phyloP scores from a whole-genome alignment of 345 rosid genomes.

The Garcia nutans region DNA sequence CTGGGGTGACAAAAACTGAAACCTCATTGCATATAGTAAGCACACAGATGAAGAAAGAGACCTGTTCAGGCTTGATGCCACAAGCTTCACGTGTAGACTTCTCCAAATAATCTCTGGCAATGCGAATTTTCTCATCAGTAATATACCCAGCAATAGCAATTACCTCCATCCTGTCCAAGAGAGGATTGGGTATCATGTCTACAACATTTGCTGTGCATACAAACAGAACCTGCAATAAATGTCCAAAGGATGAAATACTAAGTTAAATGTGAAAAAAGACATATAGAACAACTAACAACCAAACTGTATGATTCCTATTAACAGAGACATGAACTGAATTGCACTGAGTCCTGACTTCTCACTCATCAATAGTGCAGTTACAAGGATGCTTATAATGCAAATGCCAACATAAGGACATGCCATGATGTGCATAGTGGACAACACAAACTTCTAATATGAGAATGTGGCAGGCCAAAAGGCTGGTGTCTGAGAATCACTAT shows the following conservation, averaged over 20 bases:
- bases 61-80: slow-evolving; percentile 94
- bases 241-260: slow-evolving; percentile 16
- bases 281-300: not conserved
- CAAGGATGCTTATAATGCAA: slow-evolving; percentile 1
- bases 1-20: not conserved
- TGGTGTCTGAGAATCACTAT: slow-evolving; percentile 13
- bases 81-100: slow-evolving; percentile 82
- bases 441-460: not conserved
- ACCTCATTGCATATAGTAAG: not conserved
- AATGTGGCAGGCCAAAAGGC: not conserved
- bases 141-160: slow-evolving; percentile 96
- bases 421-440: not conserved
- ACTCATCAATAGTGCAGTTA: not conserved
- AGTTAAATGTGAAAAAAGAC: not conserved
- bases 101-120: slow-evolving; percentile 96
- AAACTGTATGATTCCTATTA: not conserved
- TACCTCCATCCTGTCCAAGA: slow-evolving; percentile 98
- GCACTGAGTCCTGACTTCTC: not conserved
- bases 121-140: slow-evolving; percentile 97
- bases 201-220: slow-evolving; percentile 99
- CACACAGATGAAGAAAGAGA: slow-evolving; percentile 21
- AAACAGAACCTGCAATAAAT: slow-evolving; percentile 71
- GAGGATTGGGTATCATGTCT: slow-evolving; percentile 93
- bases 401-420: not conserved
- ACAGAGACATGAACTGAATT: not conserved